Base-by-base conservation (phyloP, 208 protist genomes). In the Crithidia fasciculata region DNA sequence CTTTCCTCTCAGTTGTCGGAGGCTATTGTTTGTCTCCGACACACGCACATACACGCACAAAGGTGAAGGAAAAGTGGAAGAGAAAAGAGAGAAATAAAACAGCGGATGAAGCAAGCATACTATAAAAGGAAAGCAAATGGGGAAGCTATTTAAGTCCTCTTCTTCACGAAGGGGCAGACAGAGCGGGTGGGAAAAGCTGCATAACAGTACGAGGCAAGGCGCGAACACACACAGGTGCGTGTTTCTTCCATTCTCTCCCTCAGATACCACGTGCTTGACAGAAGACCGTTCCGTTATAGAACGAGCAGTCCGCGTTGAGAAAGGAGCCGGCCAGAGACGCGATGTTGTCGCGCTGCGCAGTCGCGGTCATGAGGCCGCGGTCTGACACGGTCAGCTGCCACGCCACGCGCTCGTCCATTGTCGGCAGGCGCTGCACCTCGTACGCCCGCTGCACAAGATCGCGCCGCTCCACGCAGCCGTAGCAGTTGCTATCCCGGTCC, bases 401-500 rank as follows among this genome's bases (percentile, higher is more conserved):
- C 7, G 80, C 76, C 3, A 89, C 70, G n/a, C 63, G 76, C 49
- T 89, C 78, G 41, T 90, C 83, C 44, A 75, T 37, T 0, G 76
- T 85, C 0, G 71, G 80, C 43, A 69, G 59, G 18, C 80, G 65
- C 49, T 77, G 78, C 15, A 83, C 69, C 47, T 79, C 68, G 63
- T 86, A 50, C 2, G 71, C 84, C 18, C 67, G 76, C 40, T 81
- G 66, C 39, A 85, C 77, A 7, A 90, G 63, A n/a, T 93, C 73
- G 5, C 59, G 45, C 10, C 80, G 77, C 74, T 89, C 81, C 5
- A 87, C 57, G 40, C 85, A 88, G 47, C 78, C 85, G 39, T 73
- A 37, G 72, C 85, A 93, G 19, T 62, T 52, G 9, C 61, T 55
- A 56, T 83, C 54, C 41, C 74, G 71, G n/a, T 90, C 82, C 10